Conservation (phyloP, 371 early-diverging fungal species). For the Saksenaea vasiformis region DNA sequence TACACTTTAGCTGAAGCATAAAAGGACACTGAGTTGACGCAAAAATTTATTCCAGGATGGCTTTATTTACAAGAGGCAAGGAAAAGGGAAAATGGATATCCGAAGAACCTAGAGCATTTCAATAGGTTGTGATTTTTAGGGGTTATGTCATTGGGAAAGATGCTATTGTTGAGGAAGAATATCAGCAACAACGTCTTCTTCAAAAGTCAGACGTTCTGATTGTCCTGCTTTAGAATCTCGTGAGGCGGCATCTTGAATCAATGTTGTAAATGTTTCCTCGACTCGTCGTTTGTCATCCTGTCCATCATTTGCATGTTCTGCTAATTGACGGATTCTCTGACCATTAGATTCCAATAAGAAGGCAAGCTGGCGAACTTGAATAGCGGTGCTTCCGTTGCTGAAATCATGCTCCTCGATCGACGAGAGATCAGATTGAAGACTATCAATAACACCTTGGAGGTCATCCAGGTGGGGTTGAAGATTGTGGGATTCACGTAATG, state of each 20-base stretch:
- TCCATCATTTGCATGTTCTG: neutral
- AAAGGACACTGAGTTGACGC: too few species aligned
- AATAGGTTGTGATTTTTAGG: neutral
- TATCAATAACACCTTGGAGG: slow-evolving; percentile 1
- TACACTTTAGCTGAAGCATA: too few species aligned
- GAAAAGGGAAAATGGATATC: neutral
- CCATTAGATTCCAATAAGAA: slow-evolving; percentile 10
- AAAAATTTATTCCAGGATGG: too few species aligned
- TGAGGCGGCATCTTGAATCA: neutral
- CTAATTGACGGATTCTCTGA: neutral
- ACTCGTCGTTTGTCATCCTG: neutral
- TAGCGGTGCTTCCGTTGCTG: slow-evolving; percentile 7
- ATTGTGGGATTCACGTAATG: slow-evolving; percentile 3
- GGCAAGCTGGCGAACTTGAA: slow-evolving; percentile 10
- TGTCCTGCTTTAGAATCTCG: neutral
- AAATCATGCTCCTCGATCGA: neutral
- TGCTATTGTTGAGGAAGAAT: neutral
- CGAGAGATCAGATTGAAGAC: slow-evolving; percentile 1
- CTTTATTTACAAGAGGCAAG: neutral
- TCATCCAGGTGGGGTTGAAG: neutral
- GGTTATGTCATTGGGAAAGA: neutral
- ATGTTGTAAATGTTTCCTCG: neutral
- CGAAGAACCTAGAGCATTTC: neutral
- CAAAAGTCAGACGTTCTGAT: neutral
- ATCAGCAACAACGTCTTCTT: neutral